Conservation (phyloP, 768 basidiomycete genomes). For the Coprinopsis strossmayeri region DNA sequence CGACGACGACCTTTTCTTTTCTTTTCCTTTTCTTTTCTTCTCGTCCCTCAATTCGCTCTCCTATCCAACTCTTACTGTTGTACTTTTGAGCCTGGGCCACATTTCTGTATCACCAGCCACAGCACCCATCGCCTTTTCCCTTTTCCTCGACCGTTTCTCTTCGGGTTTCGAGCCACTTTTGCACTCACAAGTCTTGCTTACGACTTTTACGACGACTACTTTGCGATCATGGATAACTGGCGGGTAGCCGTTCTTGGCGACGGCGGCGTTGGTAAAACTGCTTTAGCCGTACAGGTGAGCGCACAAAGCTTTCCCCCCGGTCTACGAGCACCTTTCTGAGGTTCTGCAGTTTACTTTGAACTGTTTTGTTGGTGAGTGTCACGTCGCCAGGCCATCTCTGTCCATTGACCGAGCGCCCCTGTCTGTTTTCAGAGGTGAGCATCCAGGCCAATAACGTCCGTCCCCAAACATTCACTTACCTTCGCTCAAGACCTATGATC, state of each 20-base stretch:
- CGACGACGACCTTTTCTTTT: conserved; percentile 30
- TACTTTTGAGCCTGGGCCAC: conserved; percentile 12
- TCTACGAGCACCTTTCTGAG: conserved; percentile 7
- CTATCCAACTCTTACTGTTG: conserved; percentile 20
- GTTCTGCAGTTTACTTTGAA: conserved; percentile 79
- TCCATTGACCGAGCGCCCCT: conserved; percentile 11
- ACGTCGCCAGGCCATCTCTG: conserved; percentile 9
- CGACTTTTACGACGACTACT: conserved; percentile 6
- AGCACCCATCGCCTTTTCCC: conserved; percentile 3
- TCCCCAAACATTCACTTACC: not conserved
- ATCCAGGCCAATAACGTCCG: conserved; percentile 2
- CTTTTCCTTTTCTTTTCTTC: conserved; percentile 31
- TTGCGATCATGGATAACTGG: conserved; percentile 77
- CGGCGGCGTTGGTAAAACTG: conserved; percentile 97
- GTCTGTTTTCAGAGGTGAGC: conserved; percentile 45
- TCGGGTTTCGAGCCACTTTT: conserved; percentile 6
- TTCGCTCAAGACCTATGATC: conserved; percentile 78
- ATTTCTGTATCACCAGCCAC: conserved; percentile 5
- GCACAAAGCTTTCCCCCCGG: conserved; percentile 7
- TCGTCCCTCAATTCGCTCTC: conserved; percentile 16
- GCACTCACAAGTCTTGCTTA: conserved; percentile 15
- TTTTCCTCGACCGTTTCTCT: conserved; percentile 7
- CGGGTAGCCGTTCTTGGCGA: conserved; percentile 94
- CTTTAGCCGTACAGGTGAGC: conserved; percentile 88
- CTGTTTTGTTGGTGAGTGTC: conserved; percentile 84